These are phyloP conservation scores for Asparagopsis taxiformis DNA, from an alignment of 31 red algal genomes.

Conservation along the genomic window DNA sequence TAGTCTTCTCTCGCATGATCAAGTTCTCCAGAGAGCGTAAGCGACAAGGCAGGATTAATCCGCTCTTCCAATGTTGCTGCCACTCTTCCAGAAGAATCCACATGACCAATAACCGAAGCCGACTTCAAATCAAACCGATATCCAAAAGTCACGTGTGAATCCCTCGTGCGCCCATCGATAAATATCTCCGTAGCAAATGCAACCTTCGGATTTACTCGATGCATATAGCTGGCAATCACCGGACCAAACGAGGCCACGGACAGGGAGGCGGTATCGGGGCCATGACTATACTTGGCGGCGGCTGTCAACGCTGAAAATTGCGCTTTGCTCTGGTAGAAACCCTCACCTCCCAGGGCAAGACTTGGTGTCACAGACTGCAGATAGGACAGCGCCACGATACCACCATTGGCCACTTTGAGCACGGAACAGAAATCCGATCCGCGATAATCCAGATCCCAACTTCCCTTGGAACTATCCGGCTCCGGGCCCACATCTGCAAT, in stretches of 20 bases:
- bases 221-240: constrained; percentile 79
- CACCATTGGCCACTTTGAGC: constrained; percentile 83
- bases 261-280: constrained; percentile 45
- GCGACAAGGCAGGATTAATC: constrained; percentile 84
- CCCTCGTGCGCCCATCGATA: constrained; percentile 76
- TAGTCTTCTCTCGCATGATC: constrained; percentile 89
- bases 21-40: constrained; percentile 86
- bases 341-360: constrained; percentile 84
- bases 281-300: constrained; percentile 69
- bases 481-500: constrained; percentile 73
- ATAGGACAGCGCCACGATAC: constrained; percentile 76
- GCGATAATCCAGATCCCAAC: constrained; percentile 92
- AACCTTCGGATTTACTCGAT: constrained; percentile 71
- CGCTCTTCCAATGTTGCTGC: constrained; percentile 88
- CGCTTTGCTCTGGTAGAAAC: constrained; percentile 78
- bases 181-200: constrained; percentile 89
- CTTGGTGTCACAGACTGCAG: constrained; percentile 87
- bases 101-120: constrained; percentile 80
- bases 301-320: constrained; percentile 76
- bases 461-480: constrained; percentile 59
- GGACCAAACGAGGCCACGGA: constrained; percentile 86
- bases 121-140: constrained; percentile 88
- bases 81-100: constrained; percentile 85
- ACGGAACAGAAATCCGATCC: constrained; percentile 74
- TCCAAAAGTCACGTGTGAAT: constrained; percentile 77